phyloP scores from a whole-genome alignment of 192 early-diverging fungal genomes.

The Funneliformis mosseae region DNA sequence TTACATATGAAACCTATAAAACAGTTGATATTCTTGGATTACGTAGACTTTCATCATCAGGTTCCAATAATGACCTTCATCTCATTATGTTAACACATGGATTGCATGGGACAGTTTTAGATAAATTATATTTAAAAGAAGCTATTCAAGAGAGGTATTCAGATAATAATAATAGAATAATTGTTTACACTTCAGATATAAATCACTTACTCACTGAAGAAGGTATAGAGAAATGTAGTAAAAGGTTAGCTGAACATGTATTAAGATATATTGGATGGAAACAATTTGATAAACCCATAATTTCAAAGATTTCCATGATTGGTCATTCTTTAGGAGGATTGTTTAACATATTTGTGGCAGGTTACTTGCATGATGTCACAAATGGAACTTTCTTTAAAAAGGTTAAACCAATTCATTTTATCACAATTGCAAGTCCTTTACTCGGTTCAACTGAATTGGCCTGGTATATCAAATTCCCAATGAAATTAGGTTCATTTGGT shows the following conservation, averaged over 20 bases:
- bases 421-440: constrained; percentile 50
- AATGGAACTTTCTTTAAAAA: constrained; percentile 46
- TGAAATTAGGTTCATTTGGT: constrained; percentile 44
- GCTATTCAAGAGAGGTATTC: constrained; percentile 39
- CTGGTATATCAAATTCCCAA: constrained; percentile 38
- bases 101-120: constrained; percentile 43
- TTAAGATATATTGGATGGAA: constrained; percentile 38
- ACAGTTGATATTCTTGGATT: constrained; percentile 13
- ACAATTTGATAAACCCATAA: constrained; percentile 17
- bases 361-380: constrained; percentile 48
- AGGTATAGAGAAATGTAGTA: constrained; percentile 49
- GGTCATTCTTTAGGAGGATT: constrained; percentile 57
- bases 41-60: neutral
- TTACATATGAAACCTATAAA: constrained; percentile 1
- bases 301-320: constrained; percentile 48
- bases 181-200: constrained; percentile 43
- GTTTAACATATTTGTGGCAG: constrained; percentile 47
- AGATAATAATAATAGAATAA: constrained; percentile 30
- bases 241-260: constrained; percentile 44
- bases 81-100: constrained; percentile 50
- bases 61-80: constrained; percentile 34
- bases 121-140: constrained; percentile 48
- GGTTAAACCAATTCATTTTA: constrained; percentile 48
- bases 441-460: constrained; percentile 48
- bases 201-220: constrained; percentile 51